phyloP scores from a whole-genome alignment of 306 rosid species.

The Begonia loranthoides region DNA sequence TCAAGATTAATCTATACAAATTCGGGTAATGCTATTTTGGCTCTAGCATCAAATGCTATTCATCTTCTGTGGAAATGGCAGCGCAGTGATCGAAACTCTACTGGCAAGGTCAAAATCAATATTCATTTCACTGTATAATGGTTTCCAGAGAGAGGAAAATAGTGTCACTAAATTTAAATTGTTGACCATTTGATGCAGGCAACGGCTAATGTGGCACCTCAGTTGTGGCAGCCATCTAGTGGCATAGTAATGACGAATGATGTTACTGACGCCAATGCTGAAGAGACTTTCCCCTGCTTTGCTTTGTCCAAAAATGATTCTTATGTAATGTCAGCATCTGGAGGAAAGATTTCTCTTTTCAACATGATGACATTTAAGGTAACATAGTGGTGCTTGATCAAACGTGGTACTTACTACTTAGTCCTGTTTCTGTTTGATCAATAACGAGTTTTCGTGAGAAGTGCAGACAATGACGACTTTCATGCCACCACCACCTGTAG shows the following conservation, averaged over 20 bases:
- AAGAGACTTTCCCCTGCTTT: conserved; percentile 59
- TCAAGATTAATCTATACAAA: conserved; percentile 85
- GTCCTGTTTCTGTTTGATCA: too few relatives aligned
- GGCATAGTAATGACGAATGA: conserved; percentile 74
- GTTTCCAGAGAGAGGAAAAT: too few relatives aligned
- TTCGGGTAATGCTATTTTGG: conserved; percentile 82
- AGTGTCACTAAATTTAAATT: too few relatives aligned
- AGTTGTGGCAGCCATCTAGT: conserved; percentile 68
- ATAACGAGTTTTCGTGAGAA: conserved; percentile 7
- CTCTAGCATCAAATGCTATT: conserved; percentile 85
- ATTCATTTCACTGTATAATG: too few relatives aligned
- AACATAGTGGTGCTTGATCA: conserved; percentile 3
- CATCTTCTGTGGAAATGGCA: conserved; percentile 95
- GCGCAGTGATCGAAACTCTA: conserved; percentile 63
- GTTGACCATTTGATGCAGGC: conserved; percentile 21
- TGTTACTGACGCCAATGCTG: conserved; percentile 45
- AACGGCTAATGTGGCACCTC: conserved; percentile 52
- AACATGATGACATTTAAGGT: conserved; percentile 86
- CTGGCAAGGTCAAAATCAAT: conserved; percentile 37
- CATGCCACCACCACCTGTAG: conserved; percentile 66
- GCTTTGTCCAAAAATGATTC: conserved; percentile 78
- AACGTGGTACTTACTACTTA: too few relatives aligned
- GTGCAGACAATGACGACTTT: conserved; percentile 65
- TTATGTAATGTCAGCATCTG: conserved; percentile 71
- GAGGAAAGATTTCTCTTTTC: conserved; percentile 63